Evolutionary conservation across 1,139 yeast genomes (phyloP), one percentile per base, ranked within the genome.

Genomic region (Yamadazyma conglobata): DNA sequence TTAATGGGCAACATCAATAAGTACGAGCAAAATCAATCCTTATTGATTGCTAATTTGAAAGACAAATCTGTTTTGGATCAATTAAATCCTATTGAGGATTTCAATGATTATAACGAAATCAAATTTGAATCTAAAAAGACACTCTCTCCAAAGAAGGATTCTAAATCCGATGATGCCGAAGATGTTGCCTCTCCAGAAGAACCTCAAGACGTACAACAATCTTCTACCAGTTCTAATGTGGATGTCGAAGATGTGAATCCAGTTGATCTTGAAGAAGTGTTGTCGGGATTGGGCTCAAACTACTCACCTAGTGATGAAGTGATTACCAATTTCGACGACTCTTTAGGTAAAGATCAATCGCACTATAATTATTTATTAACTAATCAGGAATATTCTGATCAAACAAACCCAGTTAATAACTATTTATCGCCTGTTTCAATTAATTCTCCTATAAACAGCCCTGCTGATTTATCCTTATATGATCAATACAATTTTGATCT

Each of bases 371-470:
- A 22, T 13, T 12, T 22, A 13, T 22, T 16, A 22, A 12, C 24
- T 15, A 15, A 27, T 20, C n/a, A n/a, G n/a, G n/a, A n/a, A n/a
- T 6, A 27, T 17, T 15, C 24, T 16, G 9, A 15, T 27, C 25
- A 20, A 21, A 8, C 13, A 13, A n/a, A n/a, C n/a, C n/a, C n/a
- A n/a, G n/a, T n/a, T n/a, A n/a, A n/a, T 27, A 35, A 37, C 47
- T 67, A 65, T 44, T 56, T 67, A 39, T 64, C 71, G 19, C 74
- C 74, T 16, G 60, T 67, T 27, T 65, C 72, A 26, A 63, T 66
- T 38, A 59, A 61, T 46, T 63, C 71, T 3, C 68, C 72, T 10
- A 43, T 54, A 22, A 60, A 57, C 45, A 61, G 70, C 9, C 72
- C 72, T 10, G 54, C 61, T 31, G 68, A 64, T 42, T 60, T 65